A percentile compares a stretch with the other conserved stretches of the same genome.
These are phyloP conservation scores for sorghum (Sorghum bicolor) DNA, from an alignment of 176 grass and related monocot species.

Conservation along the genomic window DNA sequence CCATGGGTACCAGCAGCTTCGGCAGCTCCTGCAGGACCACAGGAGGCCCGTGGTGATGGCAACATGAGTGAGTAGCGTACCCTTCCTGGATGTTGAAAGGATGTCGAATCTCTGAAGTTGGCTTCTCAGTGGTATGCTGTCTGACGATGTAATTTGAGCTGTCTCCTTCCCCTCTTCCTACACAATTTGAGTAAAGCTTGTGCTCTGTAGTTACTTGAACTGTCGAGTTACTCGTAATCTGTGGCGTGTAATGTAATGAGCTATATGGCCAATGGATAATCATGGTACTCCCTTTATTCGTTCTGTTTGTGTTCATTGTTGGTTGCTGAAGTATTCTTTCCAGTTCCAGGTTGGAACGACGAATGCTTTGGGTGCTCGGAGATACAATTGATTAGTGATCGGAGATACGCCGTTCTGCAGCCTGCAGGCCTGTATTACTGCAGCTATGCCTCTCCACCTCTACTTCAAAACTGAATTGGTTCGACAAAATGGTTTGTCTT, in stretches of 20 bases:
- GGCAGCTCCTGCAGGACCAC: conserved; percentile 68
- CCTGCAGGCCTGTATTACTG: too few relatives aligned
- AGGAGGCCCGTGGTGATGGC: conserved; percentile 59
- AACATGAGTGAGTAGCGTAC: conserved; percentile 6
- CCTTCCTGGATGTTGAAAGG: not conserved
- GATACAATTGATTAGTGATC: too few relatives aligned
- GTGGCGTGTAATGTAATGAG: conserved; percentile 30
- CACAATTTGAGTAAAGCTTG: not conserved
- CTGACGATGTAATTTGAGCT: conserved; percentile 1
- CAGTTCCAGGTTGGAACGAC: too few relatives aligned
- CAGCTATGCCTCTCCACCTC: too few relatives aligned
- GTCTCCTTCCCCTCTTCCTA: not conserved
- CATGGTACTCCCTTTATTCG: not conserved
- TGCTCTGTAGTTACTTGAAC: not conserved
- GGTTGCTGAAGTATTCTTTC: not conserved
- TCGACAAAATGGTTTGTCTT: too few relatives aligned
- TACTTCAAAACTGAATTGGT: too few relatives aligned
- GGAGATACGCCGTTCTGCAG: too few relatives aligned
- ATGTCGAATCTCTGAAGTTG: not conserved
- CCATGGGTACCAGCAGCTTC: conserved; percentile 67
- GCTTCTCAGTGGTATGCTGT: not conserved
- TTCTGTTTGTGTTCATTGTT: not conserved
- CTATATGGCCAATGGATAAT: not conserved
- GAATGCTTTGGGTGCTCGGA: too few relatives aligned
- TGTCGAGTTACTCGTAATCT: not conserved